Base-by-base conservation (phyloP, 129 eudicot species). In the Ambrosia artemisiifolia region DNA sequence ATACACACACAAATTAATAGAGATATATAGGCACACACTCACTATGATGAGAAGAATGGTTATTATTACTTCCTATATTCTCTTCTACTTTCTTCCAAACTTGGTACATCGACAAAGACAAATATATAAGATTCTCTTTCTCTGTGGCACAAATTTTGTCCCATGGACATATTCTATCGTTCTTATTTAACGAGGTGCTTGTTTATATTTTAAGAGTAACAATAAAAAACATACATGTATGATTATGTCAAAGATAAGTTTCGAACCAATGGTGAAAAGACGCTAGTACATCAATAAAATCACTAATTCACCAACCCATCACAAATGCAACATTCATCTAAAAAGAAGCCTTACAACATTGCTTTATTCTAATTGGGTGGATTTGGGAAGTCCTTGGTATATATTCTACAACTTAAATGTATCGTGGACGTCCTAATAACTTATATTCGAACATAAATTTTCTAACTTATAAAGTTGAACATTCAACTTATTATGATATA, bases 291-390 rank as follows among this genome's bases (percentile, higher is more conserved):
- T n/a, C 59, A 53, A 53, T 7, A 7, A 53, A 53, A 17, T 53
- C 11, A 53, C 28, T 53, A 53, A 49, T 3, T 49, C 20, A 53
- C 30, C 33, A 54, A 18, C 60, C 17, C 28, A 7, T 54, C 28
- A 54, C 60, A 18, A 54, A 54, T 19, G 28, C 7, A 54, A 18
- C 60, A 54, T 54, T 8, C 60, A 3, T 6, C 60, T 6, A 53
- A 6, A 53, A 17, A 14, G 18, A 17, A 19, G 18, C 17, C 60
- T 51, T 18, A 18, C 19, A n/a, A n/a, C 81, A 69, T 47, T 60
- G 60, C 18, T 77, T 69, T 69, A 77, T 77, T 77, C 76, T 17
- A 49, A 49, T 18, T 14, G 80, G 46, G 75, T 68, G 80, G 75
- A 47, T 68, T 36, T 59, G 14, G 16, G 61, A 59, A 59, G 51